Percentiles rank a stretch among this genome's conserved stretches.
phyloP scores from a whole-genome alignment of 768 basidiomycete species.

The Suillus lakei region DNA sequence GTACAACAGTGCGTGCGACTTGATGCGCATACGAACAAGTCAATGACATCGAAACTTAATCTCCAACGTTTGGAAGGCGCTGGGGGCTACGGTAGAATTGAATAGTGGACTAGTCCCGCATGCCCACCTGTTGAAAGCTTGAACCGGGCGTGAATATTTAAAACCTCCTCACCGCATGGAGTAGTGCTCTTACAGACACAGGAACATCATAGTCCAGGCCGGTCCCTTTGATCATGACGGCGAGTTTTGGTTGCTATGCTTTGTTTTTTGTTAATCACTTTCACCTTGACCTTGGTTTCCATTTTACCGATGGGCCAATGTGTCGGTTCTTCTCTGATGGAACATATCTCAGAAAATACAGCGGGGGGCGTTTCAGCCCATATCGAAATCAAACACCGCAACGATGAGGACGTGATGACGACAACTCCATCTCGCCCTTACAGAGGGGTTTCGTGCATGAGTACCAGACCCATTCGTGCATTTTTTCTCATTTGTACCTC shows the following conservation, averaged over 20 bases:
- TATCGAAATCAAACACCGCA: not conserved
- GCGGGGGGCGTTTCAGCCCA: not conserved
- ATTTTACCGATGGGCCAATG: not conserved
- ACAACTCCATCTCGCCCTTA: not conserved
- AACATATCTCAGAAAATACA: not conserved
- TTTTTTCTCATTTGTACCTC: not conserved
- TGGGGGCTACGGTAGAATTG: not conserved
- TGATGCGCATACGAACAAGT: not conserved
- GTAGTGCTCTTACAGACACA: not conserved
- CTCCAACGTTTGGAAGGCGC: not conserved
- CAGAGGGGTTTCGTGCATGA: not conserved
- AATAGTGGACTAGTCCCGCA: not conserved
- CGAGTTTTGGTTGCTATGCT: not conserved
- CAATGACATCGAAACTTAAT: conserved; percentile 1
- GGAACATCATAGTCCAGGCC: not conserved
- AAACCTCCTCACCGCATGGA: not conserved
- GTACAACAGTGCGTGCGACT: not conserved
- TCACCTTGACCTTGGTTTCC: not conserved
- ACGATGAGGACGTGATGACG: not conserved
- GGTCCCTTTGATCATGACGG: not conserved
- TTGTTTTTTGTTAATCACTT: not conserved
- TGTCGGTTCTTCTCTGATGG: not conserved
- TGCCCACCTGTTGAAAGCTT: not conserved
- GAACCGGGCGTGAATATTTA: not conserved
- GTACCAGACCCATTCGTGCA: not conserved